Percentiles rank a stretch among this genome's conserved stretches.
Conservation (phyloP, 768 basidiomycete genomes). For the Pulveroboletus ravenelii region DNA sequence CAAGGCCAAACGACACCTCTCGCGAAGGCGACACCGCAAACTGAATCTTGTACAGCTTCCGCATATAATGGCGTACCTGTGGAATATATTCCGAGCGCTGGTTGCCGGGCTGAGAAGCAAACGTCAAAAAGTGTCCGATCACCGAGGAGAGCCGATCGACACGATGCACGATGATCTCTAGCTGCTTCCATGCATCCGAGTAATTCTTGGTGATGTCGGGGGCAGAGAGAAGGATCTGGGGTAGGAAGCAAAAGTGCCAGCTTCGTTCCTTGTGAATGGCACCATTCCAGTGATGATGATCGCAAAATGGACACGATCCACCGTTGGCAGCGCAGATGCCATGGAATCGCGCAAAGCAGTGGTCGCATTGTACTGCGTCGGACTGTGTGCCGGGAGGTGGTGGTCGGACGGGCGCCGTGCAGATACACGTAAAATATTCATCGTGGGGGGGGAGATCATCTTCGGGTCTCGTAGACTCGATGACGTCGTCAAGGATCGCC, state of each 20-base stretch:
- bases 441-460: conserved; percentile 77
- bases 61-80: conserved; percentile 87
- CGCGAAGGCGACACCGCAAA: conserved; percentile 82
- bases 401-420: conserved; percentile 68
- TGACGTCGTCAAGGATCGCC: conserved; percentile 65
- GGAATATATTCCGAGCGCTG: conserved; percentile 74
- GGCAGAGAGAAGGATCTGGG: conserved; percentile 63
- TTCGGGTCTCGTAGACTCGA: conserved; percentile 68
- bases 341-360: conserved; percentile 83
- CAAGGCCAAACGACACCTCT: conserved; percentile 77
- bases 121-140: conserved; percentile 78
- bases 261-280: conserved; percentile 75
- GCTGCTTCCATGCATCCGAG: conserved; percentile 73
- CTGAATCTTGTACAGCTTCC: conserved; percentile 84
- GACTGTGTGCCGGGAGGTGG: conserved; percentile 71
- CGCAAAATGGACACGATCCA: conserved; percentile 90
- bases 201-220: conserved; percentile 76
- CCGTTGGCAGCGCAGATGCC: conserved; percentile 81
- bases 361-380: conserved; percentile 87
- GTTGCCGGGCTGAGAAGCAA: conserved; percentile 61
- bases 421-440: conserved; percentile 85
- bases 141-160: conserved; percentile 69
- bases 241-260: conserved; percentile 80
- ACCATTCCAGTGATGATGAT: conserved; percentile 89
- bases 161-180: conserved; percentile 76